These are phyloP conservation scores for Saccharomycopsis sp. DNA, from an alignment of 805 yeast species.

Conservation along the genomic window DNA sequence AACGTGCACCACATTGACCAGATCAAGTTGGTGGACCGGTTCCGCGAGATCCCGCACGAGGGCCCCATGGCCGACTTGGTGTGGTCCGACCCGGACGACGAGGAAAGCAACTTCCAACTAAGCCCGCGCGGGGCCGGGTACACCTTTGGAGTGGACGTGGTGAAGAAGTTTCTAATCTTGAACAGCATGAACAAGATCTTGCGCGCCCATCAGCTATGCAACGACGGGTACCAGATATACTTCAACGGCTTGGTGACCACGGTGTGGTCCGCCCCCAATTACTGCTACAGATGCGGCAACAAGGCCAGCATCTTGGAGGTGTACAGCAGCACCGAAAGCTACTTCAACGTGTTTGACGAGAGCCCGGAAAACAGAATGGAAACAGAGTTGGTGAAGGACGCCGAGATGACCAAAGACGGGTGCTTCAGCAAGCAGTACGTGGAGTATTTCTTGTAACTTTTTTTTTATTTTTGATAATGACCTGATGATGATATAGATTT, in stretches of 20 bases:
- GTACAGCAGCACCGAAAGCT: slow-evolving; percentile 53
- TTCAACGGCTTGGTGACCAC: slow-evolving; percentile 89
- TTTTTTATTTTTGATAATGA: too few species aligned
- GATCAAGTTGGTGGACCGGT: slow-evolving; percentile 80
- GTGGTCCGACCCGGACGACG: slow-evolving; percentile 97
- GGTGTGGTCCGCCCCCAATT: slow-evolving; percentile 98
- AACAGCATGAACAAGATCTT: slow-evolving; percentile 75
- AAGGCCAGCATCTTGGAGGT: slow-evolving; percentile 95
- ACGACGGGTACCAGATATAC: slow-evolving; percentile 88
- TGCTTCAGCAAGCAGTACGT: slow-evolving; percentile 25
- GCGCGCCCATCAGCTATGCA: slow-evolving; percentile 94
- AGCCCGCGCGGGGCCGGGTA: slow-evolving; percentile 98
- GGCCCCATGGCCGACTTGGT: slow-evolving; percentile 99
- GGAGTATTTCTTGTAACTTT: slow-evolving; percentile 33
- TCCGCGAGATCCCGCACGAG: slow-evolving; percentile 94
- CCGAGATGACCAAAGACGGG: slow-evolving; percentile 15
- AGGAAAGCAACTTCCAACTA: slow-evolving; percentile 66
- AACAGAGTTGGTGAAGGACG: slow-evolving; percentile 21
- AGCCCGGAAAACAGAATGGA: slow-evolving; percentile 81
- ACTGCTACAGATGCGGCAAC: slow-evolving; percentile 95
- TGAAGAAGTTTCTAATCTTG: slow-evolving; percentile 70
- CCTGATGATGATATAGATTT: too few species aligned
- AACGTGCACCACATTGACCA: slow-evolving; percentile 92
- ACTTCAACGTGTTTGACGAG: slow-evolving; percentile 91
- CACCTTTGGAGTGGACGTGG: slow-evolving; percentile 87